These are phyloP conservation scores for Amaranthus tricolor DNA, from an alignment of 179 eudicot genomes.

Conservation along the genomic window DNA sequence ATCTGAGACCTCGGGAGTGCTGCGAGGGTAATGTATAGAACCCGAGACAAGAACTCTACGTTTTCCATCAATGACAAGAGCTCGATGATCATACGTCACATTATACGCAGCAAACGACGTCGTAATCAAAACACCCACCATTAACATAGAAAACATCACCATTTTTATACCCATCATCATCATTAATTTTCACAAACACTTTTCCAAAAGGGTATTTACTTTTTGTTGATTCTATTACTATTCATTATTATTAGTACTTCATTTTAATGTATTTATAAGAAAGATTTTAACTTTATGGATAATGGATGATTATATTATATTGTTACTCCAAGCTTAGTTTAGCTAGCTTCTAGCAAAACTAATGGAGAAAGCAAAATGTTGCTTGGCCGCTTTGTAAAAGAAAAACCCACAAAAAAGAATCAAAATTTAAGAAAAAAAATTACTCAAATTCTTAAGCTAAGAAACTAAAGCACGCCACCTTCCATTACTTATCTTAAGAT, in stretches of 20 bases:
- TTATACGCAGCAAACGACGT: slow-evolving; percentile 48
- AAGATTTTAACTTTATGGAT: not conserved
- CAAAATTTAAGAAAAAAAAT: not conserved
- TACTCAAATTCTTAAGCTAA: not conserved
- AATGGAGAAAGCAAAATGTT: slow-evolving; percentile 19
- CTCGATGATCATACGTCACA: slow-evolving; percentile 86
- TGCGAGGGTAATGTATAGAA: slow-evolving; percentile 95
- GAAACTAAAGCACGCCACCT: not conserved
- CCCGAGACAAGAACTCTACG: slow-evolving; percentile 83
- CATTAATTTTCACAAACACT: not conserved
- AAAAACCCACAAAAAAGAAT: slow-evolving; percentile 7
- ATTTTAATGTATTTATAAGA: slow-evolving; percentile 1
- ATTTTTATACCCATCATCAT: slow-evolving; percentile 1
- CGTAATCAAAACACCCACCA: slow-evolving; percentile 22
- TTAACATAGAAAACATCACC: not conserved
- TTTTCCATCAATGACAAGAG: slow-evolving; percentile 78
- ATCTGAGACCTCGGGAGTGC: slow-evolving; percentile 73
- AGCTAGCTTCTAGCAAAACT: too few species aligned
- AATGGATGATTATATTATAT: too few species aligned
- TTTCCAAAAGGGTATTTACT: not conserved
- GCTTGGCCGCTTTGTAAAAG: slow-evolving; percentile 26
- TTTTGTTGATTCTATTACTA: too few species aligned
- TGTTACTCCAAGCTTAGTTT: too few species aligned
- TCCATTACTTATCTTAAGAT: not conserved
- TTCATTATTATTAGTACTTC: not conserved